Evolutionary conservation across 257 asterid species (phyloP).

Genomic region (Gentiana straminea): DNA sequence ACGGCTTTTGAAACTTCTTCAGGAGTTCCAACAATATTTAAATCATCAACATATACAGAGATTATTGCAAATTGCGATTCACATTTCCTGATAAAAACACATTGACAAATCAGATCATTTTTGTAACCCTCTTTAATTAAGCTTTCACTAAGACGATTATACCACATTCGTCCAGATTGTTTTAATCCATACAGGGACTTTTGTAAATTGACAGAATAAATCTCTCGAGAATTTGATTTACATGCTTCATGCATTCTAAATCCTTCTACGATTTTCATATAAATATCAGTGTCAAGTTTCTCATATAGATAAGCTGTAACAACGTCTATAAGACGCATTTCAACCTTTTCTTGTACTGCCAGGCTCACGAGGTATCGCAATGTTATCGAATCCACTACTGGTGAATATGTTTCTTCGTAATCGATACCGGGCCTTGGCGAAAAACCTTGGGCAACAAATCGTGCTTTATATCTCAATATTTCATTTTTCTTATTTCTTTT

Average conservation of each 20-base stretch:
- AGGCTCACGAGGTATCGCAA: neutral
- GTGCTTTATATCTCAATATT: too few relatives aligned
- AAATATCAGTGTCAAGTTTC: neutral
- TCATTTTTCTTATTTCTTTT: too few relatives aligned
- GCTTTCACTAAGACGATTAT: neutral
- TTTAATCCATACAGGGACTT: neutral
- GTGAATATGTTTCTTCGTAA: too few relatives aligned
- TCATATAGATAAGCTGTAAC: neutral
- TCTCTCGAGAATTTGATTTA: neutral
- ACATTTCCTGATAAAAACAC: neutral
- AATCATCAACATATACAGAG: neutral
- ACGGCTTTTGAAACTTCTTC: too few relatives aligned
- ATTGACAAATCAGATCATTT: neutral
- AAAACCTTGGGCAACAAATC: too few relatives aligned
- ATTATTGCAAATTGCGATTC: neutral
- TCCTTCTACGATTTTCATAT: neutral
- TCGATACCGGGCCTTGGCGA: too few relatives aligned
- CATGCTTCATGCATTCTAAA: constrained; percentile 1
- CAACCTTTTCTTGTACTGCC: neutral
- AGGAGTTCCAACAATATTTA: neutral
- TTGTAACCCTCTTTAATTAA: neutral
- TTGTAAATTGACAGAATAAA: neutral
- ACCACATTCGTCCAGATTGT: neutral
- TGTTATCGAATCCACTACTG: too few relatives aligned
- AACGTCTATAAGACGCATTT: neutral